phyloP scores from a whole-genome alignment of 495 filamentous ascomycete genomes.

The Xylaria intraflava region DNA sequence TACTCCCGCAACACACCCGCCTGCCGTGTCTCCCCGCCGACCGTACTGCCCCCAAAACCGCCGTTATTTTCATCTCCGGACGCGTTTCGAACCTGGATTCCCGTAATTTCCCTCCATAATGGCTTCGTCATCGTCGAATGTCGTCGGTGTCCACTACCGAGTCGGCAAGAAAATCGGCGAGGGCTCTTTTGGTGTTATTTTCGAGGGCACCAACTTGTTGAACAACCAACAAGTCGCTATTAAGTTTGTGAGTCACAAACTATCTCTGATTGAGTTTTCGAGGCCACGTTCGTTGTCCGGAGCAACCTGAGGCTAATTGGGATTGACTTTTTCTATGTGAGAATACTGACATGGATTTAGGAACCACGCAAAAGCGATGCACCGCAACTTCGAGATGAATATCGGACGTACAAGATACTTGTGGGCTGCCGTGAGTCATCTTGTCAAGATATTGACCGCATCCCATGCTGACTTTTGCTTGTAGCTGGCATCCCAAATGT shows the following conservation, averaged over 20 bases:
- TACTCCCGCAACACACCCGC: background rate
- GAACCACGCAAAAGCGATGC: constrained; percentile 99
- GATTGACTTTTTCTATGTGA: background rate
- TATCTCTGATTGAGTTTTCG: background rate
- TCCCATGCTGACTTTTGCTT: constrained; percentile 14
- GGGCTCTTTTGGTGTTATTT: constrained; percentile 98
- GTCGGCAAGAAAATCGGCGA: constrained; percentile 99
- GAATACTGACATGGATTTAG: constrained; percentile 36
- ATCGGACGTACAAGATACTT: constrained; percentile 98
- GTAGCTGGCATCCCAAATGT: constrained; percentile 98
- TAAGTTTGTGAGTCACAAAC: constrained; percentile 82
- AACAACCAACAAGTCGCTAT: constrained; percentile 99
- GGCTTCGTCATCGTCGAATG: constrained; percentile 94
- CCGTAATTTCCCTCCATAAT: constrained; percentile 40
- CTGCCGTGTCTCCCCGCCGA: background rate
- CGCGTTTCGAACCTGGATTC: background rate
- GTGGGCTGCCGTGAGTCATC: constrained; percentile 91
- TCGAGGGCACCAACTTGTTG: constrained; percentile 95
- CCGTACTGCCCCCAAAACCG: constrained; percentile 1
- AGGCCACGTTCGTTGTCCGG: background rate
- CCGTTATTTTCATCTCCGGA: background rate
- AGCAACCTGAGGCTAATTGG: background rate
- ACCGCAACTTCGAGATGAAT: constrained; percentile 96
- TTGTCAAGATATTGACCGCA: background rate
- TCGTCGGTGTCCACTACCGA: constrained; percentile 97